Base-by-base conservation (phyloP, 2,329 filamentous ascomycete species). In the Aspergillus calidoustus region DNA sequence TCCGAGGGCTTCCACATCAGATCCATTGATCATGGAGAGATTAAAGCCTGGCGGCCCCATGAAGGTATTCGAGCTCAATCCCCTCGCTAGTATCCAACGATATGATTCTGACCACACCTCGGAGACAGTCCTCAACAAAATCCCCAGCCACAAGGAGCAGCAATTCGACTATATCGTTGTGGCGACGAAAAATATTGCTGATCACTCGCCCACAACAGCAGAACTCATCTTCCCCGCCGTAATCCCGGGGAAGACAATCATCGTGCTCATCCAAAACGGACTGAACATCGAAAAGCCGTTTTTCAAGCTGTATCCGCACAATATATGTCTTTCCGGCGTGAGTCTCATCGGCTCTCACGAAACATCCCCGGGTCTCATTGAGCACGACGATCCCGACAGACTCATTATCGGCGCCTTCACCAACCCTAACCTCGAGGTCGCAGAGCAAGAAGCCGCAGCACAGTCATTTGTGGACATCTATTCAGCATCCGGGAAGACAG, bases 181-280 rank as follows among this genome's bases (percentile, higher is more conserved):
- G 51, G 80, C 81, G n/a, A 88, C 86, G 19, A 89, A 89, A 70
- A 87, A 86, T 62, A 76, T 85, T 49, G 81, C 85, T 1, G 86
- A 88, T 58, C 72, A 85, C 17, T 72, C 76, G 1, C 84, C 86
- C 0, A 76, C 74, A 0, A 72, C 84, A 0, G 68, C 77, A 44
- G 80, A 84, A 1, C 70, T 87, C 34, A 81, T 88, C 28, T 68
- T 71, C 0, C 83, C 84, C 0, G 85, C 84, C 2, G 74, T 89
- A 1, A 84, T 82, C 0, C 77, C 80, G 0, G 78, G 77, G 1
- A 74, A 81, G 25, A 87, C 86, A 0, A 78, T 78, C 30, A 83
- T 89, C 49, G 77, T 88, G 0, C 79, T 89, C 7, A 75, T 86
- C 5, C 87, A 89, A 64, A 89, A 89, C 67, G 87, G 87, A 0